phyloP scores from a whole-genome alignment of 2,329 filamentous ascomycete species.

The Claviceps citrina region DNA sequence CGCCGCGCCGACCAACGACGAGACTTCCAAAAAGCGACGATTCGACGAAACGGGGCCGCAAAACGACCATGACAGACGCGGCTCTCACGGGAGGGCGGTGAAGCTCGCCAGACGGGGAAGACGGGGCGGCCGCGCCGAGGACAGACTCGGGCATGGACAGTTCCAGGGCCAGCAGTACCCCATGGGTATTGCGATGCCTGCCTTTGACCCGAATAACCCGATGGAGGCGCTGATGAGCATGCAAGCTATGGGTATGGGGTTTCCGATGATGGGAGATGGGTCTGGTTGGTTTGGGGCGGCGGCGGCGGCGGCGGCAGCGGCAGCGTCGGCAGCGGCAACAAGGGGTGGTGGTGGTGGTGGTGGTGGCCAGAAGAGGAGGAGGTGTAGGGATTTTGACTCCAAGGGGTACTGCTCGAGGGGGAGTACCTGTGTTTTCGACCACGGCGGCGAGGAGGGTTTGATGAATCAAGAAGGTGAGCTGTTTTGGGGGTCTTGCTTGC shows the following conservation, averaged over 20 bases:
- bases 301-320: too few species aligned
- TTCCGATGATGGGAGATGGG: constrained; percentile 25
- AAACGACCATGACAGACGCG: background rate
- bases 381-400: constrained; percentile 56
- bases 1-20: background rate
- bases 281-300: constrained; percentile 6
- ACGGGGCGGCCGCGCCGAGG: constrained; percentile 14
- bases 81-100: constrained; percentile 22
- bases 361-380: constrained; percentile 17
- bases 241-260: constrained; percentile 38
- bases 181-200: constrained; percentile 15
- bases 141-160: constrained; percentile 4
- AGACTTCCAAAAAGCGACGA: constrained; percentile 20
- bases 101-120: constrained; percentile 47
- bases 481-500: background rate
- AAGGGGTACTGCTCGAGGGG: constrained; percentile 59
- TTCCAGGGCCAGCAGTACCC: constrained; percentile 8
- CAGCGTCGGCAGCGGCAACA: background rate
- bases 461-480: constrained; percentile 15
- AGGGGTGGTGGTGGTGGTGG: constrained; percentile 11
- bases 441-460: constrained; percentile 25
- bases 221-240: constrained; percentile 47
- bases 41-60: constrained; percentile 17
- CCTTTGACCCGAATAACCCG: constrained; percentile 43
- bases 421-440: constrained; percentile 52